These are phyloP conservation scores for Hapsidospora chrysogenum DNA, from an alignment of 495 filamentous ascomycete genomes.

Conservation along the genomic window DNA sequence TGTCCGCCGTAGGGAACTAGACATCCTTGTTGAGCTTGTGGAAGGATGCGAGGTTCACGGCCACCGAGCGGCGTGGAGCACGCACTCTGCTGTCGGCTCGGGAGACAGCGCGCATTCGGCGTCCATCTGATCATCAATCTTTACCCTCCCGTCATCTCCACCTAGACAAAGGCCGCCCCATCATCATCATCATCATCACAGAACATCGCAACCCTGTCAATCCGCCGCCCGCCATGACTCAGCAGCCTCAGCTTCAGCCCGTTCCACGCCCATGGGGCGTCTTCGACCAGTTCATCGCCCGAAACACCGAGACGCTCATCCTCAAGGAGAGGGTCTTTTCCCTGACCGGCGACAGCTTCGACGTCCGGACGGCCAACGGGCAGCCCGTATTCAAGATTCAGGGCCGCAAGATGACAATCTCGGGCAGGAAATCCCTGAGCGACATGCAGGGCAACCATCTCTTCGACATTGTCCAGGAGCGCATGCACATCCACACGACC, in stretches of 20 bases:
- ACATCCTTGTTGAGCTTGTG: no score
- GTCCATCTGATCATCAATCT: no score
- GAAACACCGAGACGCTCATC: constrained; percentile 26
- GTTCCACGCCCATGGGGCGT: constrained; percentile 23
- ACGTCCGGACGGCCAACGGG: constrained; percentile 28
- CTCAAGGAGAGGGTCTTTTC: constrained; percentile 39
- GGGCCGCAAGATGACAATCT: constrained; percentile 22
- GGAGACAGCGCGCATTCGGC: no score
- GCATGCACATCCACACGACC: constrained; percentile 29
- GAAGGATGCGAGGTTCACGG: no score
- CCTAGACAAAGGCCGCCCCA: no score
- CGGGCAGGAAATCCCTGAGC: constrained; percentile 26
- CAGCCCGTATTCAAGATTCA: constrained; percentile 33
- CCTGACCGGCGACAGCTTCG: constrained; percentile 38
- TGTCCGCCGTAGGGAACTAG: no score
- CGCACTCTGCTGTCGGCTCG: no score
- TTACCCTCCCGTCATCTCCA: no score
- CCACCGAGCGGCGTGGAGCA: no score
- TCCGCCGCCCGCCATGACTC: no score
- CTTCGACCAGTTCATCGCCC: constrained; percentile 30
- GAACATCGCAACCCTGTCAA: no score
- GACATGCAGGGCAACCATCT: constrained; percentile 28
- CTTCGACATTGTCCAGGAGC: constrained; percentile 36
- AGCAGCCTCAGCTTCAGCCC: constrained; percentile 18
- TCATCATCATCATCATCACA: no score